Base-by-base conservation (phyloP, 2,329 filamentous ascomycete genomes). In the Neofusicoccum ribis region DNA sequence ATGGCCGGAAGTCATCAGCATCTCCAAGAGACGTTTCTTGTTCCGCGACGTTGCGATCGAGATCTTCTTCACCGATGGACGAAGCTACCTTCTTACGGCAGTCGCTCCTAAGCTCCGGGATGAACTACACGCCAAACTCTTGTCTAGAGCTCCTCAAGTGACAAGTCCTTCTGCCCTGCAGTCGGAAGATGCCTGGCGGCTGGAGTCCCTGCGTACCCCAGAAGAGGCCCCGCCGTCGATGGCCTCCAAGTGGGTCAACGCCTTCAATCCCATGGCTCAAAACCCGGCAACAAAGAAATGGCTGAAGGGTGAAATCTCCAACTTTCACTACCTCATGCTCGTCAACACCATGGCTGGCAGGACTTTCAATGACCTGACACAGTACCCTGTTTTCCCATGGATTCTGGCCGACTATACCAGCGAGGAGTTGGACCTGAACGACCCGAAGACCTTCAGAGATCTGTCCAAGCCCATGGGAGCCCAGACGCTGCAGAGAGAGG, bases 321-420 rank as follows among this genome's bases (percentile, higher is more conserved):
- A 99, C 76, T 99, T 99, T 72, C 93, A 98, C 77, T 99, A 99
- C 74, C 85, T 99, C 41, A 99, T 99, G 94, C 88, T 97, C 67
- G 89, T 99, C 73, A 99, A 99, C 74, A 98, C 95, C 0, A 92
- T 99, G 86, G 96, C 96, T 34, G 95, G 95, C 2, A 85, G 95
- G 61, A 98, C 95, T 0, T 99, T 99, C 81, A 99, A 99, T 73
- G 95, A 99, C 74, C 83, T 99, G 17, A 99, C 95, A 0, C 96
- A 99, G 72, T 99, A 99, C 72, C 95, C 95, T 0, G 93, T 99
- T 17, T 99, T 99, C 69, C 95, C 95, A 0, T 99, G 95, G 95
- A 89, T 99, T 3, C 81, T 99, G 51, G 93, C 95, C 0, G 94
- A 99, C 73, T 99, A 99, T 75, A 94, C 91, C 0, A 98, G 94